A percentile compares a stretch with the other conserved stretches of the same genome.
phyloP scores from a whole-genome alignment of 257 asterid species.

The Datura wrightii region DNA sequence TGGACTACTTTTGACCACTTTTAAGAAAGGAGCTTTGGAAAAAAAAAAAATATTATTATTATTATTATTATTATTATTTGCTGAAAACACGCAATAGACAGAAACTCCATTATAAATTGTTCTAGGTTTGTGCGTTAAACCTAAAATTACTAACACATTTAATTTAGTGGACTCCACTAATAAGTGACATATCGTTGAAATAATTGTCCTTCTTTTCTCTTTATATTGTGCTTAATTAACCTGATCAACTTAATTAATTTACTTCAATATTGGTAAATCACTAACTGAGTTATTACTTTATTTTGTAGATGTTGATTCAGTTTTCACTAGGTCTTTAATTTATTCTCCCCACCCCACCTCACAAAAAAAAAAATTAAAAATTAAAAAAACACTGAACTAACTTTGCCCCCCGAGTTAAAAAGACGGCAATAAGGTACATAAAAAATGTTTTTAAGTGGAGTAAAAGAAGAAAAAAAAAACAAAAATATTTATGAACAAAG shows the following conservation, averaged over 20 bases:
- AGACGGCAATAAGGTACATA: neutral
- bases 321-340: neutral
- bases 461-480: neutral
- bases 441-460: neutral
- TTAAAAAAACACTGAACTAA: neutral
- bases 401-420: neutral
- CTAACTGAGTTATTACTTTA: neutral
- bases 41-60: too few relatives aligned
- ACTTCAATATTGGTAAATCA: neutral
- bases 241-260: neutral
- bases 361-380: neutral
- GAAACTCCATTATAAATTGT: neutral
- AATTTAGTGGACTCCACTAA: neutral
- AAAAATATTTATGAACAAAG: neutral
- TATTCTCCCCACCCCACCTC: neutral
- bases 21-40: neutral
- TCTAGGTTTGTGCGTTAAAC: neutral
- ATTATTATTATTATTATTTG: constrained; percentile 11
- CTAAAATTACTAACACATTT: neutral
- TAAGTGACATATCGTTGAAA: neutral
- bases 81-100: constrained; percentile 1
- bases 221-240: neutral
- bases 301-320: neutral
- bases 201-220: neutral
- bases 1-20: constrained; percentile 24